These are phyloP conservation scores for Mortierella antarctica DNA, from an alignment of 192 early-diverging fungal species.

Conservation along the genomic window DNA sequence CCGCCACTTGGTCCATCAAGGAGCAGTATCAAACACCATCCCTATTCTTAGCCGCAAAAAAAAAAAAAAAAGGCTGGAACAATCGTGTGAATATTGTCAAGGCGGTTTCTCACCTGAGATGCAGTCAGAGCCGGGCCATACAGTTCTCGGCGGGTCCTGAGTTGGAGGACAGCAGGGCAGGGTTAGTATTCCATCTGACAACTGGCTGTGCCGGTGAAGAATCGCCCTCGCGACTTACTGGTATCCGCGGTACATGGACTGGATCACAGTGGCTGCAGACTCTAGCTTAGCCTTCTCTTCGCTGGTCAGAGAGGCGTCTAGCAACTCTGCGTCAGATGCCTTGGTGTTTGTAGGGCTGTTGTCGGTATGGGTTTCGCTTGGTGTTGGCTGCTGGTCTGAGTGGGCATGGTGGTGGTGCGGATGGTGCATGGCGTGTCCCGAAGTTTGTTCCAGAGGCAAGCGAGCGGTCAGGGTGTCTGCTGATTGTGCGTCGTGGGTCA, in stretches of 20 bases:
- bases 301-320: not conserved
- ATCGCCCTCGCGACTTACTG: slow-evolving; percentile 13
- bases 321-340: too few species aligned
- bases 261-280: slow-evolving; percentile 29
- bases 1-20: not conserved
- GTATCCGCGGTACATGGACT: slow-evolving; percentile 40
- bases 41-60: not conserved
- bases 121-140: slow-evolving; percentile 31
- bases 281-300: slow-evolving; percentile 10
- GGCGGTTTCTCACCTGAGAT: slow-evolving; percentile 19
- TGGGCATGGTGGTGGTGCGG: too few species aligned
- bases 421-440: too few species aligned
- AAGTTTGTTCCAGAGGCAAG: too few species aligned
- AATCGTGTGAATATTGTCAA: not conserved
- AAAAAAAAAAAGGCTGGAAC: not conserved
- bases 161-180: not conserved
- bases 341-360: too few species aligned
- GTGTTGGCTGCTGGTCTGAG: too few species aligned
- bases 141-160: slow-evolving; percentile 28
- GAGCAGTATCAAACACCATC: not conserved
- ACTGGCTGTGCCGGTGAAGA: not conserved
- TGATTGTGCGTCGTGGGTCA: too few species aligned
- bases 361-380: too few species aligned
- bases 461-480: too few species aligned
- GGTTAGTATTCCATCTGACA: not conserved